Evolutionary conservation across 1,284 basidiomycete species (phyloP).

Genomic region (Trametes hirsuta): DNA sequence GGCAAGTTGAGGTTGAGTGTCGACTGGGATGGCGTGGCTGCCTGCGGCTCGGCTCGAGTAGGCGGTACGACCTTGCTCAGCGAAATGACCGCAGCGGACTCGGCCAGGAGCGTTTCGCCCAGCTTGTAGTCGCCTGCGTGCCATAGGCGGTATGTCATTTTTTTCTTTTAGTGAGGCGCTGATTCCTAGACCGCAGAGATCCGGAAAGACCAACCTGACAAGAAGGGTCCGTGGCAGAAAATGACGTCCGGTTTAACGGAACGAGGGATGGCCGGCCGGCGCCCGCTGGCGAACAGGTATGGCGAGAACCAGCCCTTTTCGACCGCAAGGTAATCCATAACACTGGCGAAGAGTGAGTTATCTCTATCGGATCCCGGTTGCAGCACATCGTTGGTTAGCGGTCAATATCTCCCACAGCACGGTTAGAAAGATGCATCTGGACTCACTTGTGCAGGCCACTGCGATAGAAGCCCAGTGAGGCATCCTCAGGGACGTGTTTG

Average conservation of each 20-base stretch:
- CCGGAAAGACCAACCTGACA: slow-evolving; percentile 42
- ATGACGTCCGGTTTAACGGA: slow-evolving; percentile 66
- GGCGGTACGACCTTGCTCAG: slow-evolving; percentile 43
- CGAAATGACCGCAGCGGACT: slow-evolving; percentile 55
- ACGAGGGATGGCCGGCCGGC: slow-evolving; percentile 61
- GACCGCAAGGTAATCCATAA: slow-evolving; percentile 64
- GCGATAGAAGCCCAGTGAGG: slow-evolving; percentile 61
- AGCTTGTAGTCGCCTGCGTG: slow-evolving; percentile 57
- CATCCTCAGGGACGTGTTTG: slow-evolving; percentile 62
- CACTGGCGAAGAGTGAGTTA: slow-evolving; percentile 55
- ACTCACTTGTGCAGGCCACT: slow-evolving; percentile 59
- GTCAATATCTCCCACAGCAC: neutral
- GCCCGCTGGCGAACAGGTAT: slow-evolving; percentile 64
- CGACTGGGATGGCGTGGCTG: slow-evolving; percentile 8
- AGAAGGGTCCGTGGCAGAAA: slow-evolving; percentile 70
- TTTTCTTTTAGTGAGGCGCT: too few relatives aligned
- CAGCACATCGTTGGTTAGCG: neutral
- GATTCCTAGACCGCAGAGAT: too few relatives aligned
- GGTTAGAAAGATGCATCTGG: neutral
- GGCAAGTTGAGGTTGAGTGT: slow-evolving; percentile 27
- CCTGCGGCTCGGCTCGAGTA: slow-evolving; percentile 7
- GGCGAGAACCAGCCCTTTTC: slow-evolving; percentile 73
- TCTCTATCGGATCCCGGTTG: slow-evolving; percentile 41
- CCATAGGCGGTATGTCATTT: neutral
- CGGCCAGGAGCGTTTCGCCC: slow-evolving; percentile 58